phyloP scores from a whole-genome alignment of 495 filamentous ascomycete genomes.

The Penicillium fimorum region DNA sequence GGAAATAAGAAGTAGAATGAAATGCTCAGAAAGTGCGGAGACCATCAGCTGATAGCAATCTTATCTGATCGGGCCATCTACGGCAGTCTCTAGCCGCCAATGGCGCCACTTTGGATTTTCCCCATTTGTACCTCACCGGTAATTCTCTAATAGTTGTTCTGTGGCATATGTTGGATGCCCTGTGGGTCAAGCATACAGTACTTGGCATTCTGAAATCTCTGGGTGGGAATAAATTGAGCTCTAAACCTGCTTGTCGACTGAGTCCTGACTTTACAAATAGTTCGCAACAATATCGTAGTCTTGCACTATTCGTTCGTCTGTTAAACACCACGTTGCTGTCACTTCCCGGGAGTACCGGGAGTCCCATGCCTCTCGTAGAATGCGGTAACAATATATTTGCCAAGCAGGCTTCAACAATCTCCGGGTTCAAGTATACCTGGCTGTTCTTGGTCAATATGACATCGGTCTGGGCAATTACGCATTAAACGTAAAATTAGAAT shows the following conservation, averaged over 20 bases:
- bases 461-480: slow-evolving; percentile 44
- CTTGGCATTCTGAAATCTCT: too few species aligned
- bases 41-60: slow-evolving; percentile 10
- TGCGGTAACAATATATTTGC: slow-evolving; percentile 32
- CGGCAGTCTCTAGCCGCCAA: background rate
- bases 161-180: too few species aligned
- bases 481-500: too few species aligned
- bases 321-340: too few species aligned
- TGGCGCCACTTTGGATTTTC: background rate
- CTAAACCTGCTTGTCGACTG: too few species aligned
- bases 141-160: too few species aligned
- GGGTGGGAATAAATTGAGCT: too few species aligned
- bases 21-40: background rate
- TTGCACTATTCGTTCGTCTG: too few species aligned
- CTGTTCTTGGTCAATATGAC: slow-evolving; percentile 46
- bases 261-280: too few species aligned
- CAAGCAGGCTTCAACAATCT: slow-evolving; percentile 33
- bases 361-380: slow-evolving; percentile 9
- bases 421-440: slow-evolving; percentile 42
- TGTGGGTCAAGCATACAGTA: too few species aligned
- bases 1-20: background rate
- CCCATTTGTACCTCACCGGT: background rate
- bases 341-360: too few species aligned
- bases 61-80: slow-evolving; percentile 10
- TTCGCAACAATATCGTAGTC: too few species aligned